Conservation (phyloP, 805 yeast species). For the Schwanniomyces occidentalis region DNA sequence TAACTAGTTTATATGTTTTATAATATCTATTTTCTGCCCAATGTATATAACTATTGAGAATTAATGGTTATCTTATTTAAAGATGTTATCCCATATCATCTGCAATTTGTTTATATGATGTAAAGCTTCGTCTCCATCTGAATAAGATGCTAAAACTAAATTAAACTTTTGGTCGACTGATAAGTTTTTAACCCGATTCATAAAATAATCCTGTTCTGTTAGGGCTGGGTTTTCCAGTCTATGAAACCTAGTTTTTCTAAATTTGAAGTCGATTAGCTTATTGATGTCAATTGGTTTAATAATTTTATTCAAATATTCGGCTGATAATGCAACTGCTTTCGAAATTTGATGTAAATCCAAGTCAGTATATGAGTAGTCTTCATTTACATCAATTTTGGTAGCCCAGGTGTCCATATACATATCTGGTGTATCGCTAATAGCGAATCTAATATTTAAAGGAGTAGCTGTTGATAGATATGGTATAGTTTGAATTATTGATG, state of each 20-base stretch:
- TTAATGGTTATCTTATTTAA: no score
- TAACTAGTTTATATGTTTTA: no score
- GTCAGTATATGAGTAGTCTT: conserved; percentile 43
- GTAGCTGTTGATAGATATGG: conserved; percentile 61
- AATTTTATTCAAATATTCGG: conserved; percentile 22
- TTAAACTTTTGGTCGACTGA: conserved; percentile 19
- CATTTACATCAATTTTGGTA: conserved; percentile 47
- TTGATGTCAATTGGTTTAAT: conserved; percentile 21
- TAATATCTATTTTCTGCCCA: no score
- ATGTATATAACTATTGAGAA: conserved; percentile 1
- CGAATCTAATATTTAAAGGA: conserved; percentile 34
- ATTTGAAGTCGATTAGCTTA: not conserved
- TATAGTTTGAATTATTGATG: conserved; percentile 43
- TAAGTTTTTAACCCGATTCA: conserved; percentile 9
- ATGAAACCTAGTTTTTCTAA: conserved; percentile 4
- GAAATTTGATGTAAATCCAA: conserved; percentile 37
- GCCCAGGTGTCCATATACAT: conserved; percentile 45
- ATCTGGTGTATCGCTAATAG: conserved; percentile 29
- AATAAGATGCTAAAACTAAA: conserved; percentile 7
- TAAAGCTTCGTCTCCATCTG: conserved; percentile 3
- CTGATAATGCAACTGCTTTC: conserved; percentile 21
- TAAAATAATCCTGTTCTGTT: conserved; percentile 2
- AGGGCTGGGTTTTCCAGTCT: conserved; percentile 7
- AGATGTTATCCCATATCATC: conserved; percentile 15
- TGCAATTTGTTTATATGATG: conserved; percentile 12